These are phyloP conservation scores for Pelargonium exstipulatum DNA, from an alignment of 441 rosid genomes.

Conservation along the genomic window DNA sequence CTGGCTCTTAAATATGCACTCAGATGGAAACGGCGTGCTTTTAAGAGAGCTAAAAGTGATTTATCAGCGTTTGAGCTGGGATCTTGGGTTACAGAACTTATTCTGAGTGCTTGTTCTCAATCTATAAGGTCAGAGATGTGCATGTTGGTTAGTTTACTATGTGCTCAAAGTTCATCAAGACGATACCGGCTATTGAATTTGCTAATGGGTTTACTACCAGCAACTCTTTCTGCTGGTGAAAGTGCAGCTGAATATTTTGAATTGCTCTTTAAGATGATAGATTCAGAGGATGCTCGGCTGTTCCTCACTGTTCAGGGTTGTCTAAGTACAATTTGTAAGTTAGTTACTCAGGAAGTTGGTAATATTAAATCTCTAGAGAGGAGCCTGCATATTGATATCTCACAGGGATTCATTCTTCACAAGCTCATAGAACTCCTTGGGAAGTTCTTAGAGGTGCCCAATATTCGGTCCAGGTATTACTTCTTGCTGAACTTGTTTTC, in stretches of 20 bases:
- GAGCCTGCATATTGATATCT: constrained; percentile 96
- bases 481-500: constrained; percentile 1
- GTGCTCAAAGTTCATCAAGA: constrained; percentile 86
- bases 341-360: constrained; percentile 88
- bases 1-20: constrained; percentile 88
- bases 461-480: constrained; percentile 84
- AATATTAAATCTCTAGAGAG: constrained; percentile 92
- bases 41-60: constrained; percentile 62
- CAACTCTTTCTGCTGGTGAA: constrained; percentile 94
- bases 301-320: constrained; percentile 95
- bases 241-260: constrained; percentile 99
- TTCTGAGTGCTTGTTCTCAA: constrained; percentile 98
- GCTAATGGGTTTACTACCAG: constrained; percentile 79
- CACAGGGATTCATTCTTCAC: constrained; percentile 99
- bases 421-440: constrained; percentile 98
- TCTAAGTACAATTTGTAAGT: constrained; percentile 72
- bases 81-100: constrained; percentile 98
- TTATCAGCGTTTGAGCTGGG: constrained; percentile 89
- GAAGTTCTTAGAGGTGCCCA: constrained; percentile 90
- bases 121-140: constrained; percentile 99
- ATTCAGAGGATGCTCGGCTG: constrained; percentile 90
- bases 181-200: constrained; percentile 80
- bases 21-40: constrained; percentile 83
- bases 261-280: constrained; percentile 92
- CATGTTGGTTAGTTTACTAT: constrained; percentile 85